These are phyloP conservation scores for Dichotomopilus funicola DNA, from an alignment of 2,329 filamentous ascomycete genomes.

Conservation along the genomic window DNA sequence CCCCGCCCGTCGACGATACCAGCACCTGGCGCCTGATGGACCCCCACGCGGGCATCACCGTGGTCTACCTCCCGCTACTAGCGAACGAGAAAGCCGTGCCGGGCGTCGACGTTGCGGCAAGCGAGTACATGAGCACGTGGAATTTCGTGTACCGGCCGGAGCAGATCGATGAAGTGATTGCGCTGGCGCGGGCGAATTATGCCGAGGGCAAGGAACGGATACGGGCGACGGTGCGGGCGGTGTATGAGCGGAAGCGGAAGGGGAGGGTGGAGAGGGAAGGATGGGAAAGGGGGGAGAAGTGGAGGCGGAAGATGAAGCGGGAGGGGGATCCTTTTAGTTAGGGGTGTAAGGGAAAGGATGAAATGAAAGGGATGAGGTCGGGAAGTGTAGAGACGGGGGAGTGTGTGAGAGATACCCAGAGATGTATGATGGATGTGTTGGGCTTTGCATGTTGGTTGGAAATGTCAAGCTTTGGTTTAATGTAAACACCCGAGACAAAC, in stretches of 20 bases:
- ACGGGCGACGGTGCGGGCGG: constrained; percentile 69
- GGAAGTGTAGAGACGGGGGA: too few species aligned
- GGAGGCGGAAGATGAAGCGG: constrained; percentile 41
- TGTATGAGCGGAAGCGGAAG: constrained; percentile 87
- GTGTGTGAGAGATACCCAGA: too few species aligned
- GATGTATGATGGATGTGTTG: too few species aligned
- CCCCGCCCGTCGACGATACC: constrained; percentile 51
- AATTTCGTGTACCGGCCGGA: constrained; percentile 94
- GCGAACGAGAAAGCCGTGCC: constrained; percentile 67
- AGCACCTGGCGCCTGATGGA: constrained; percentile 64
- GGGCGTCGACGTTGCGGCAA: constrained; percentile 74
- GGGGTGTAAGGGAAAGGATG: neutral
- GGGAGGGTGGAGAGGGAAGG: constrained; percentile 45
- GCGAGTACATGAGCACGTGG: constrained; percentile 91
- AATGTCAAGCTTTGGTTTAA: too few species aligned
- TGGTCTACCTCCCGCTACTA: constrained; percentile 86
- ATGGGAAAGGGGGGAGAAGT: constrained; percentile 33
- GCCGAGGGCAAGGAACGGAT: constrained; percentile 74
- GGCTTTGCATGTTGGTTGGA: too few species aligned
- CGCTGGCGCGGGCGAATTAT: constrained; percentile 80
- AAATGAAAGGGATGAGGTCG: too few species aligned
- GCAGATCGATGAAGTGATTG: constrained; percentile 79
- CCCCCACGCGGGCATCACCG: constrained; percentile 75
- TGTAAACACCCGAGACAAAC: too few species aligned
- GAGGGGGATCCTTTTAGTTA: constrained; percentile 63